Conservation (phyloP, 345 rosid genomes). For the Heritiera fomes region DNA sequence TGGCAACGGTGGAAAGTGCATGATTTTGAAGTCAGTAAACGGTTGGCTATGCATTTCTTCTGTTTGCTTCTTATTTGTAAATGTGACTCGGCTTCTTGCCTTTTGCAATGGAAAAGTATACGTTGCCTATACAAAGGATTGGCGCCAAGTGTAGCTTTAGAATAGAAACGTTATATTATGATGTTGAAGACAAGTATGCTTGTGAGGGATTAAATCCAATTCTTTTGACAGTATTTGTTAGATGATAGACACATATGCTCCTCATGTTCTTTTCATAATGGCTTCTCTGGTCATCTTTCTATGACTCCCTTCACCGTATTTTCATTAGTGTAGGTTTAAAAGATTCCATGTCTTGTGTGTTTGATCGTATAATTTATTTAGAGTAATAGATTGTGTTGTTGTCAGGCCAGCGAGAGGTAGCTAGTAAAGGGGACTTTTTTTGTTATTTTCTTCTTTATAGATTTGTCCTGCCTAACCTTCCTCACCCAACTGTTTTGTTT, state of each 20-base stretch:
- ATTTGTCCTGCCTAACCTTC: background rate
- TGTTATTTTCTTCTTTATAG: background rate
- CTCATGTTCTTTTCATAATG: background rate
- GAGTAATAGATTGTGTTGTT: background rate
- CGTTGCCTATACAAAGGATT: background rate
- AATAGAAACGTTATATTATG: background rate
- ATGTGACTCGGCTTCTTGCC: background rate
- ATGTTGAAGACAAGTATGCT: background rate
- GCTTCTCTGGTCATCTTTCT: background rate
- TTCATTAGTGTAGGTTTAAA: background rate
- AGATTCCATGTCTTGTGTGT: background rate
- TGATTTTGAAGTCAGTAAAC: constrained; percentile 78
- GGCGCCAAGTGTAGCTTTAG: background rate
- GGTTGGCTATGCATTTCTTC: constrained; percentile 35
- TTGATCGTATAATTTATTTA: background rate
- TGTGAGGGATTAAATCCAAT: background rate
- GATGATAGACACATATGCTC: background rate
- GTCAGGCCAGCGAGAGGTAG: background rate
- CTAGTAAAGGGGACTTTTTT: background rate
- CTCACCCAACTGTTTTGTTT: constrained; percentile 1
- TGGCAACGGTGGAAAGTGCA: constrained; percentile 90
- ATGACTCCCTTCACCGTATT: background rate
- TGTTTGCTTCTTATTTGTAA: background rate
- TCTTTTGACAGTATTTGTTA: background rate
- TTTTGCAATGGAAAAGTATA: background rate